Conservation (phyloP, 2,329 filamentous ascomycete genomes). For the Fusarium austroafricanum region DNA sequence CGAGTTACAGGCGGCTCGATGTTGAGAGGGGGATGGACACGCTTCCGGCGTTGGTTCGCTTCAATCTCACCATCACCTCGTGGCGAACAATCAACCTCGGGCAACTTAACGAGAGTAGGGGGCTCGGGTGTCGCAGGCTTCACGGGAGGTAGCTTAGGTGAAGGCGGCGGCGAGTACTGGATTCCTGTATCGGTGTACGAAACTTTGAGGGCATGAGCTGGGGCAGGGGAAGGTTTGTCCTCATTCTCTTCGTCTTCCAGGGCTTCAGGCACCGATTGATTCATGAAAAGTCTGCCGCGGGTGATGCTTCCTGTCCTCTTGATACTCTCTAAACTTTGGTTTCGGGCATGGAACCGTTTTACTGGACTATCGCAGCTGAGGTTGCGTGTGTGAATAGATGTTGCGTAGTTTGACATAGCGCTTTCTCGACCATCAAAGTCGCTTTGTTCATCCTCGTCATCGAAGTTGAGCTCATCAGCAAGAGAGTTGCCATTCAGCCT, state of each 20-base stretch:
- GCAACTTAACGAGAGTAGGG: conserved; percentile 51
- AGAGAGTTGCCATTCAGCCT: conserved; percentile 78
- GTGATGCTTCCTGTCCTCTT: conserved; percentile 66
- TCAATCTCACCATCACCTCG: conserved; percentile 70
- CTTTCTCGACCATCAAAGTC: conserved; percentile 78
- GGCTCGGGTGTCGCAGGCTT: conserved; percentile 60
- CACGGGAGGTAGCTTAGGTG: conserved; percentile 65
- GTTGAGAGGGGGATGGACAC: conserved; percentile 66
- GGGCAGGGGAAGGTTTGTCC: conserved; percentile 53
- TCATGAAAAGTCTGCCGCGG: conserved; percentile 65
- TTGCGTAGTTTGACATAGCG: conserved; percentile 61
- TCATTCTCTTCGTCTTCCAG: conserved; percentile 67
- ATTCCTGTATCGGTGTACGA: conserved; percentile 79
- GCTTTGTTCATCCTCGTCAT: conserved; percentile 80
- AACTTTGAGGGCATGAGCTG: conserved; percentile 53
- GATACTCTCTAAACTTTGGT: conserved; percentile 69
- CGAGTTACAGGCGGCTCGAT: conserved; percentile 58
- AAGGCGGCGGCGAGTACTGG: conserved; percentile 87
- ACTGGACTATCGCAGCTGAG: conserved; percentile 68
- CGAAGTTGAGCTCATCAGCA: conserved; percentile 90
- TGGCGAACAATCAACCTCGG: conserved; percentile 57
- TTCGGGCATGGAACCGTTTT: conserved; percentile 62
- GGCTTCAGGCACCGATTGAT: conserved; percentile 66
- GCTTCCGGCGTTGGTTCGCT: conserved; percentile 79
- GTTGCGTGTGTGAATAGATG: conserved; percentile 62